Percentiles rank a stretch among this genome's conserved stretches.
phyloP scores from a whole-genome alignment of 768 basidiomycete species.

The Lepiota subincarnata region DNA sequence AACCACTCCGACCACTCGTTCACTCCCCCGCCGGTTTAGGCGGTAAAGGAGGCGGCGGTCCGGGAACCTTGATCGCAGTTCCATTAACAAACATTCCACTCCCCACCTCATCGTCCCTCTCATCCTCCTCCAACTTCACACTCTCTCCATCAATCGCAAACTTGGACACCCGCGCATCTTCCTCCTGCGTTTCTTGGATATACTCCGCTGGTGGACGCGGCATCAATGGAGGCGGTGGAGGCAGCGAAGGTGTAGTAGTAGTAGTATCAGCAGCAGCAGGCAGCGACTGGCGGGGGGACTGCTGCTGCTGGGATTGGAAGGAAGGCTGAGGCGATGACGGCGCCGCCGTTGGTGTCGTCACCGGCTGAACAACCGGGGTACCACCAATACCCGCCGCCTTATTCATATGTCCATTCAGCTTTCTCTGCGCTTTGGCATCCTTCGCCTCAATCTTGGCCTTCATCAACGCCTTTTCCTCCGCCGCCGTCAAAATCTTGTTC shows the following conservation, averaged over 20 bases:
- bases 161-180: constrained; percentile 55
- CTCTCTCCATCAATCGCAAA: constrained; percentile 30
- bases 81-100: constrained; percentile 2
- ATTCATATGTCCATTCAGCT: background rate
- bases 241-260: too few species aligned
- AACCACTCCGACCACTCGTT: background rate
- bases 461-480: constrained; percentile 75
- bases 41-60: constrained; percentile 15
- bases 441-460: constrained; percentile 60
- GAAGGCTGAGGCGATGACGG: background rate
- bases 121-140: constrained; percentile 18
- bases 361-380: background rate
- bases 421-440: constrained; percentile 26
- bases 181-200: constrained; percentile 77
- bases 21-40: constrained; percentile 17
- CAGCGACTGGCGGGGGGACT: constrained; percentile 18
- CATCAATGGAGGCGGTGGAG: constrained; percentile 64
- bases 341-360: background rate
- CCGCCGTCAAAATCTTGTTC: constrained; percentile 50
- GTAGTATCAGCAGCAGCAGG: constrained; percentile 11
- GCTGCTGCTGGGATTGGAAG: constrained; percentile 13
- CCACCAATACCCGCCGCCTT: background rate
- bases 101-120: background rate
- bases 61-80: constrained; percentile 11
- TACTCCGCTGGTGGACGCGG: constrained; percentile 78